A percentile compares a stretch with the other conserved stretches of the same genome.
phyloP scores from a whole-genome alignment of 2,329 filamentous ascomycete genomes.

The Chaetomium strumarium region DNA sequence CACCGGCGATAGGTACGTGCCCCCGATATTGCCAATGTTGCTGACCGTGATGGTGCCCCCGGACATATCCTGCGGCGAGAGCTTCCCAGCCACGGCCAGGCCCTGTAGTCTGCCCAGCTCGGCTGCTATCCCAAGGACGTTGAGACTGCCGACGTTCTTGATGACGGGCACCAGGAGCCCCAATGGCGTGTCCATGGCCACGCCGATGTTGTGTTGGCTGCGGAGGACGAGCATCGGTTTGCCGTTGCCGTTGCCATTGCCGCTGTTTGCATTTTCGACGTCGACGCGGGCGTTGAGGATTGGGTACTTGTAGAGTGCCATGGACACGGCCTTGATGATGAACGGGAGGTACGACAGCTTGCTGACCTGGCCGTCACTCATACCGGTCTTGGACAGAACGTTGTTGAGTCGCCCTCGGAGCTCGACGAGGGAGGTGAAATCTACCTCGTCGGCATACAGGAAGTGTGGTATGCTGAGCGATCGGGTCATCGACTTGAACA shows the following conservation, averaged over 20 bases:
- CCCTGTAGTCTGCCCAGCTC: conserved; percentile 70
- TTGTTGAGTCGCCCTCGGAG: conserved; percentile 72
- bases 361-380: conserved; percentile 42
- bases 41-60: conserved; percentile 93
- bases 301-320: conserved; percentile 75
- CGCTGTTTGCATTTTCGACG: conserved; percentile 32
- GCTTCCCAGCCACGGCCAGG: conserved; percentile 67
- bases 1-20: conserved; percentile 84
- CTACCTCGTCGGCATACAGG: conserved; percentile 84
- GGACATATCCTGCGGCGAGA: conserved; percentile 67
- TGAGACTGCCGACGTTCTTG: conserved; percentile 71
- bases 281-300: conserved; percentile 85
- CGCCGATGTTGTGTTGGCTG: conserved; percentile 84
- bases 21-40: conserved; percentile 93
- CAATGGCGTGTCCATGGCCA: conserved; percentile 88
- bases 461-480: conserved; percentile 92
- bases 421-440: conserved; percentile 67
- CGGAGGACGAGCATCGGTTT: conserved; percentile 76
- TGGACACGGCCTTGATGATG: conserved; percentile 89
- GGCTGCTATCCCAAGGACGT: conserved; percentile 69
- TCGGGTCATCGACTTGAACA: conserved; percentile 97
- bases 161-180: conserved; percentile 91
- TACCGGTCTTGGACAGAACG: conserved; percentile 43
- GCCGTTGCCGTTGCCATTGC: conserved; percentile 34
- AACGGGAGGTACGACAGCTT: conserved; percentile 91